Evolutionary conservation across 106 monocot species (phyloP).

Genomic region (Phalaenopsis aphrodite): DNA sequence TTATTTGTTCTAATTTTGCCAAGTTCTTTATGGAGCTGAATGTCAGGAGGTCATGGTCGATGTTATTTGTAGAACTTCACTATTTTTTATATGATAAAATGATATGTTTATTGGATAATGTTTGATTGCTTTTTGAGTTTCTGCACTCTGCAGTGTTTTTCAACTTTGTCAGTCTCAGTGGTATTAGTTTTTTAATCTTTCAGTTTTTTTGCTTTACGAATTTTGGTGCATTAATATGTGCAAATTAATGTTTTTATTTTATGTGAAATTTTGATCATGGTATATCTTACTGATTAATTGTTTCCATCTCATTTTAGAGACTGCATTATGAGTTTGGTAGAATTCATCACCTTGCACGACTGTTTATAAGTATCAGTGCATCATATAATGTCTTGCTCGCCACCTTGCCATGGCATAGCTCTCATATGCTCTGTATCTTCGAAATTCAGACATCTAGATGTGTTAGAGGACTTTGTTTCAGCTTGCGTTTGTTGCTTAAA

Average conservation of each 20-base stretch:
- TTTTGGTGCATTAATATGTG: background rate
- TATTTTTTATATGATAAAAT: slow-evolving; percentile 3
- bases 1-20: background rate
- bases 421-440: too few species aligned
- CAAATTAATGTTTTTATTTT: background rate
- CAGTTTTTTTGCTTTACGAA: background rate
- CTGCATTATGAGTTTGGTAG: too few species aligned
- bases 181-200: background rate
- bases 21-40: background rate
- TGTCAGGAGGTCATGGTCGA: background rate
- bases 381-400: too few species aligned
- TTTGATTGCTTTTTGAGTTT: background rate
- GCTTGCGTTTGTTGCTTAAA: too few species aligned
- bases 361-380: too few species aligned
- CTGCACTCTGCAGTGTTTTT: background rate
- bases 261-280: background rate
- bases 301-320: too few species aligned
- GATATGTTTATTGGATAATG: background rate
- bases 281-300: background rate
- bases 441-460: too few species aligned
- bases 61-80: background rate
- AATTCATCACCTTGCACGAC: too few species aligned
- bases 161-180: background rate
- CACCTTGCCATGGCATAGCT: too few species aligned
- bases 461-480: too few species aligned